Conservation (phyloP, 2,329 filamentous ascomycete species). For the Penicillium sp. region DNA sequence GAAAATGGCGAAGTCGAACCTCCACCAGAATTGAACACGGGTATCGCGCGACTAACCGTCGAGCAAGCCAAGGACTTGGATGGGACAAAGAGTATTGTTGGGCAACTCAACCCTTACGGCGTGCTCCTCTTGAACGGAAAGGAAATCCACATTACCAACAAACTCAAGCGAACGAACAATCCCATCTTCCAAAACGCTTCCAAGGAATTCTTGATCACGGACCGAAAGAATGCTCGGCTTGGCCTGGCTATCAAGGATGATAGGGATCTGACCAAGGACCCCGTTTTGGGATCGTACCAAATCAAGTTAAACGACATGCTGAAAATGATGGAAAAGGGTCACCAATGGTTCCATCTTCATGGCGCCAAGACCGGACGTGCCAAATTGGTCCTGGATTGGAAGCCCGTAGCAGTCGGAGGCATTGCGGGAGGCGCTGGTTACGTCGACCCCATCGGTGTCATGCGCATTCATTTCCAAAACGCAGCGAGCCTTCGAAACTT, state of each 20-base stretch:
- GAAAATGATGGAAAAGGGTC: constrained; percentile 85
- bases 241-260: constrained; percentile 96
- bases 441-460: constrained; percentile 89
- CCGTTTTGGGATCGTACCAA: constrained; percentile 87
- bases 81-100: constrained; percentile 87
- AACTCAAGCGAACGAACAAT: constrained; percentile 95
- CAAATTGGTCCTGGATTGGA: constrained; percentile 94
- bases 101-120: constrained; percentile 89
- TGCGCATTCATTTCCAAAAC: constrained; percentile 88
- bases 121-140: constrained; percentile 88
- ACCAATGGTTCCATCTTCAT: constrained; percentile 93
- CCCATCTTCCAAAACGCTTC: constrained; percentile 93
- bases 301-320: constrained; percentile 95
- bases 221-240: constrained; percentile 86
- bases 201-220: constrained; percentile 94
- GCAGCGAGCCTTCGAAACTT: constrained; percentile 86
- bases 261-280: constrained; percentile 80
- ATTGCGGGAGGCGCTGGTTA: constrained; percentile 81
- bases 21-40: constrained; percentile 86
- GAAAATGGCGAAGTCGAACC: constrained; percentile 79
- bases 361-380: constrained; percentile 81
- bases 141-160: constrained; percentile 85
- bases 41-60: constrained; percentile 90
- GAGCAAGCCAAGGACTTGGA: constrained; percentile 98
- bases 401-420: constrained; percentile 85